Evolutionary conservation across 768 basidiomycete species (phyloP).

Genomic region (Sarcodon aspratus): DNA sequence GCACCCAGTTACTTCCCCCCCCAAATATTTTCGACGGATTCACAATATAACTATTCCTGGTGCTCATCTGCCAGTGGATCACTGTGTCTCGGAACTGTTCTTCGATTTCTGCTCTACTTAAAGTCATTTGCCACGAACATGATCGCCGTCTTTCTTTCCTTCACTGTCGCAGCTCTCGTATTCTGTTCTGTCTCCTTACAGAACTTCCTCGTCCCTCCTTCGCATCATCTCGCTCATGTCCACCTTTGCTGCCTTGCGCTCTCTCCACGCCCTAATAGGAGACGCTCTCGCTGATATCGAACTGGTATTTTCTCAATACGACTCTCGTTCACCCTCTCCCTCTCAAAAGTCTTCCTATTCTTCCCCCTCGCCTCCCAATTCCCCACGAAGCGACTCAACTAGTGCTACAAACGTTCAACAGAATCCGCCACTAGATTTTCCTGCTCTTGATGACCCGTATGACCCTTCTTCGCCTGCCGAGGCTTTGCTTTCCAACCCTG

Average conservation of each 20-base stretch:
- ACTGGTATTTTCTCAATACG: conserved; percentile 23
- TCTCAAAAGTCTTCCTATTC: not conserved
- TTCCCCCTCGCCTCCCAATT: not conserved
- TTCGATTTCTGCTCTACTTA: no score
- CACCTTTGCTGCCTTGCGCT: conserved; percentile 52
- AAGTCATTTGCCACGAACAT: no score
- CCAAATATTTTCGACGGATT: no score
- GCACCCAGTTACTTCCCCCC: no score
- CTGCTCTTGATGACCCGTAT: conserved; percentile 13
- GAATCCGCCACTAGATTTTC: conserved; percentile 13
- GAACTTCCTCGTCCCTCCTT: not conserved
- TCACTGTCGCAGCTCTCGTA: no score
- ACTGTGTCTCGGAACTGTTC: no score
- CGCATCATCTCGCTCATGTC: not conserved
- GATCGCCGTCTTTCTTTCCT: no score
- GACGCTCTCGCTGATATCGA: conserved; percentile 63
- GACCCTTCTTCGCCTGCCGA: conserved; percentile 34
- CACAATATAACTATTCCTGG: no score
- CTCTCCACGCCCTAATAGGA: conserved; percentile 55
- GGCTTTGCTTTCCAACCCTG: conserved; percentile 45
- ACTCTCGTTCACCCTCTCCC: not conserved
- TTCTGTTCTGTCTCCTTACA: no score
- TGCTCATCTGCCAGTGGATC: no score
- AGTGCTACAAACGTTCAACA: not conserved
- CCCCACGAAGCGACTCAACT: not conserved